These are phyloP conservation scores for Nicotiana paniculata DNA, from an alignment of 257 asterid species.

Conservation along the genomic window DNA sequence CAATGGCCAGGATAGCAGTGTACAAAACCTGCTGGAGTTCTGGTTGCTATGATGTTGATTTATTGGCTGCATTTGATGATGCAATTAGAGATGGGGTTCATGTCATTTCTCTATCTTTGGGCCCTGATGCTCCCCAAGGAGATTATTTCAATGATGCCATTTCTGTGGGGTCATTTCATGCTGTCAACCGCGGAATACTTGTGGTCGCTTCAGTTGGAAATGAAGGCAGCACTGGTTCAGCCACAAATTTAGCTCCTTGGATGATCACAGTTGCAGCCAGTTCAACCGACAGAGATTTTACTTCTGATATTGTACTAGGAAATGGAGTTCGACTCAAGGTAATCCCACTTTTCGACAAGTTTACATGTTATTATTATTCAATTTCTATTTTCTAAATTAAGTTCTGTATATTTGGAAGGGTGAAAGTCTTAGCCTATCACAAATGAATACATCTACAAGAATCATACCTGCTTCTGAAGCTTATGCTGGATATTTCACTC, in stretches of 20 bases:
- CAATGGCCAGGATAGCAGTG: constrained; percentile 82
- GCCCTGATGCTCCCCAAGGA: constrained; percentile 73
- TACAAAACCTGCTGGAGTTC: constrained; percentile 87
- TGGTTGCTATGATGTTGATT: constrained; percentile 82
- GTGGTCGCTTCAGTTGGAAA: constrained; percentile 95
- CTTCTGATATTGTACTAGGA: constrained; percentile 67
- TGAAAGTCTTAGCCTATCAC: constrained; percentile 57
- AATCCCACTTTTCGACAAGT: constrained; percentile 8
- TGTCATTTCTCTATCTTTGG: constrained; percentile 66
- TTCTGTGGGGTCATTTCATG: constrained; percentile 86
- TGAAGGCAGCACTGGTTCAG: constrained; percentile 60
- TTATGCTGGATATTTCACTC: constrained; percentile 81
- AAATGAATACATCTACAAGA: constrained; percentile 38
- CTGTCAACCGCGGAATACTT: constrained; percentile 62
- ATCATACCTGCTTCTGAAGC: constrained; percentile 81
- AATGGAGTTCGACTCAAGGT: constrained; percentile 61
- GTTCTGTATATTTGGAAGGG: constrained; percentile 42
- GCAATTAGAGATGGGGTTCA: constrained; percentile 89
- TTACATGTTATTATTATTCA: not conserved
- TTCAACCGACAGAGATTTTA: constrained; percentile 70
- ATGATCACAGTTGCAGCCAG: constrained; percentile 86
- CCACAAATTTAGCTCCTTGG: constrained; percentile 93
- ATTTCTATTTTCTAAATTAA: constrained; percentile 3
- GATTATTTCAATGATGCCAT: constrained; percentile 85
- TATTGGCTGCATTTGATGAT: constrained; percentile 93